Evolutionary conservation across 352 stramenopile species (phyloP), one percentile per base, ranked within the genome.

Genomic region (Globisporangium okanoganense): DNA sequence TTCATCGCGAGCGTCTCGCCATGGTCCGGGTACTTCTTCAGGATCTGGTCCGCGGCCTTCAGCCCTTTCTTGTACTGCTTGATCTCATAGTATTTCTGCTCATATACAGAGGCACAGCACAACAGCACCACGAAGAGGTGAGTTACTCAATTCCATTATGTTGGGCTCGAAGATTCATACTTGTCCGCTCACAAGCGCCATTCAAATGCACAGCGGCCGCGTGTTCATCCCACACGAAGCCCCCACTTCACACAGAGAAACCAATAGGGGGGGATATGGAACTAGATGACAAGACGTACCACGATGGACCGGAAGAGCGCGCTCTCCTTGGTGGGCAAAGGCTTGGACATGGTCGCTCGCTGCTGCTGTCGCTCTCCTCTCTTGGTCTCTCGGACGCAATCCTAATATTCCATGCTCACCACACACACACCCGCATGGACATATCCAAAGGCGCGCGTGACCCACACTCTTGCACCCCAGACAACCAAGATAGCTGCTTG

Each of bases 31-130:
- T 95, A 96, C 67, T 98, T 98, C 69, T 98, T 98, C 27, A 99
- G 76, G 64, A 99, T 98, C 4, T 79, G 64, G 43, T 96, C 94
- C 27, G 96, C 91, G 22, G 93, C 86, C 67, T 99, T 99, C 4
- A 99, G 73, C 4, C 93, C 96, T 69, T 99, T 99, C 78, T 99
- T 99, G 86, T 99, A 99, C 70, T 98, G 92, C 75, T 99, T 99
- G 44, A 84, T 88, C 78, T 99, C 97, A 74, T 99, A 99, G 69
- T 95, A 96, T 90, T 98, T 98, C 80, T 33, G 29, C 29, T 7
- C 29, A 33, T 33, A 33, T 91, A 57, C 20, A 65, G 13, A 36
- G 6, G 8, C 5, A 27, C 3, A 10, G 16, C 51, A 33, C 59
- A 47, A 25, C 18, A 62, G 25, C 0, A 4, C 24, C 43, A 29